Evolutionary conservation across 2,329 filamentous ascomycete genomes (phyloP), one percentile per base, ranked within the genome.

Genomic region (Penicillium sp.): DNA sequence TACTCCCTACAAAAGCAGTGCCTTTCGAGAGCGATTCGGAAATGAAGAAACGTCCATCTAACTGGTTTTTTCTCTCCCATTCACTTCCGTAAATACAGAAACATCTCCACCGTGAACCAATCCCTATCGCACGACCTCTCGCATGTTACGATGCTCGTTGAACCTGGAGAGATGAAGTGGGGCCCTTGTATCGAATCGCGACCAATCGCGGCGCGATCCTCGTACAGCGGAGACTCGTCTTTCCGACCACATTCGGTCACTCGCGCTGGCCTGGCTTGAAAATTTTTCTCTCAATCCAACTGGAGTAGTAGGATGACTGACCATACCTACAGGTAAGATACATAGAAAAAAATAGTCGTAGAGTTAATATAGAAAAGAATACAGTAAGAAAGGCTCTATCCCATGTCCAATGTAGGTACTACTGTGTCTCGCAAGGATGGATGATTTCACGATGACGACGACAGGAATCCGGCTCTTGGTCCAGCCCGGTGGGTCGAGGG

Each of bases 361-460:
- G n/a, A n/a, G n/a, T n/a, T n/a, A n/a, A n/a, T n/a, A n/a, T n/a
- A n/a, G n/a, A n/a, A n/a, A n/a, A n/a, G n/a, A n/a, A n/a, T n/a
- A n/a, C n/a, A n/a, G n/a, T n/a, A n/a, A n/a, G n/a, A n/a, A n/a
- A n/a, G n/a, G n/a, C n/a, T n/a, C n/a, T n/a, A n/a, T n/a, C n/a
- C 18, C 18, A 22, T 5, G 18, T 22, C 18, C 18, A 22, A 9
- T 9, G 18, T n/a, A n/a, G n/a, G n/a, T 22, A 22, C 18, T 27
- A 13, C 10, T 11, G 12, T 27, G 34, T 37, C 29, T 14, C 26
- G 28, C 23, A 30, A 25, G 25, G 22, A 18, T 32, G 18, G 42
- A 62, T 61, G 59, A 63, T 56, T 59, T 63, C 60, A 63, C 56
- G 52, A 59, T 63, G 60, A 63, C 59, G 60, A 62, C 55, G 58